Base-by-base conservation (phyloP, 768 basidiomycete species). In the Mycena alexandri region DNA sequence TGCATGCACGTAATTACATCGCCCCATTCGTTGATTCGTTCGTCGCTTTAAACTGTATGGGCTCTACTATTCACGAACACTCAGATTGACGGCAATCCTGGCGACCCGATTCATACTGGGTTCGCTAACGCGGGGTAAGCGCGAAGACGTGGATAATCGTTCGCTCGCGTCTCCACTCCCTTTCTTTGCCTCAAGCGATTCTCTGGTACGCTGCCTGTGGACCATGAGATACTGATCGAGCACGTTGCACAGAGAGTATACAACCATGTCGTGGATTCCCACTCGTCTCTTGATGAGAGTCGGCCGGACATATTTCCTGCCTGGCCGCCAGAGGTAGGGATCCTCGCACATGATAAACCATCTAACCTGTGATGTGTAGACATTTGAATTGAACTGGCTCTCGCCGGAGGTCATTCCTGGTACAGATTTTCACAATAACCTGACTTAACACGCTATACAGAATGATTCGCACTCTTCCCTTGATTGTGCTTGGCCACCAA, bases 1-100 rank as follows among this genome's bases (percentile, higher is more conserved):
- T 16, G 4, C 55, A 57, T 22, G 55, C 55, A 8, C 55, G 55
- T 21, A 58, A 58, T 34, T 58, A 43, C 43, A 58, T 58, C 33
- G 57, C 57, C 16, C 57, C 57, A 33, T 58, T 58, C 25, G 41
- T 58, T 21, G 57, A 58, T 34, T 58, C 57, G 57, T n/a, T n/a
- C n/a, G n/a, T n/a, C n/a, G n/a, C n/a, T n/a, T n/a, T n/a, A n/a
- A n/a, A n/a, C n/a, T n/a, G n/a, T n/a, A n/a, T n/a, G n/a, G n/a
- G n/a, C n/a, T n/a, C n/a, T n/a, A n/a, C n/a, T n/a, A n/a, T n/a
- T n/a, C n/a, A n/a, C n/a, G n/a, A n/a, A n/a, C n/a, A n/a, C n/a
- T n/a, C n/a, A n/a, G n/a, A n/a, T n/a, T n/a, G n/a, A n/a, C n/a
- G n/a, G n/a, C n/a, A n/a, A n/a, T n/a, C n/a, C n/a, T n/a, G n/a